Base-by-base conservation (phyloP, 2,329 filamentous ascomycete genomes). In the Thelonectria blattea region DNA sequence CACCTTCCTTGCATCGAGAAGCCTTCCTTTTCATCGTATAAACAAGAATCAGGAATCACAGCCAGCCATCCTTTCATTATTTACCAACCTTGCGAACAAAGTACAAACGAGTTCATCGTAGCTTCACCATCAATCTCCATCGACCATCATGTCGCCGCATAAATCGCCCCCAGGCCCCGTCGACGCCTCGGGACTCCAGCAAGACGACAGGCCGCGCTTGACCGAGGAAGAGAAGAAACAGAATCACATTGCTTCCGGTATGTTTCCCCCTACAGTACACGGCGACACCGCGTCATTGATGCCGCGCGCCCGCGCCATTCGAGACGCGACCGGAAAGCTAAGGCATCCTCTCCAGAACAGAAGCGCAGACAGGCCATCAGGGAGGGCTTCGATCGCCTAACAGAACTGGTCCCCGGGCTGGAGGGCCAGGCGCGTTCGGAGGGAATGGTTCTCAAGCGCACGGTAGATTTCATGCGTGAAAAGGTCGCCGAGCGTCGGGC, bases 341-440 rank as follows among this genome's bases (percentile, higher is more conserved):
- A 72, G 58, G 46, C 56, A 37, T 22, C 17, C 45, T 12, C 41
- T 17, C 45, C 58, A 80, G 77, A 82, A 71, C 74, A 81, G 67
- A 80, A 83, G 65, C 74, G 80, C 39, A 73, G 80, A 30, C 74
- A 80, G 61, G 91, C 90, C 14, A 96, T 97, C 66, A 85, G 93
- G 48, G 88, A 91, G 60, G 91, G 91, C 58, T 96, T 96, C 74
- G 92, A 96, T 74, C 85, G 88, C 34, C 83, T 97, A 24, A 91
- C 91, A 15, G 85, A 88, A 54, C 83, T 96, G 32, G 91, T 96
- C 1, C 93, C 93, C 0, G 92, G 91, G 0, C 82, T 96, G 54
- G 85, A 91, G 69, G 93, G 93, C 1, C 90, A 93, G 71, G 93
- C 91, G 1, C 87, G 92, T 47, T 95, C 91, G 65, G 93, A 97